Evolutionary conservation across 116 monocot genomes (phyloP).

Genomic region (Zostera marina): DNA sequence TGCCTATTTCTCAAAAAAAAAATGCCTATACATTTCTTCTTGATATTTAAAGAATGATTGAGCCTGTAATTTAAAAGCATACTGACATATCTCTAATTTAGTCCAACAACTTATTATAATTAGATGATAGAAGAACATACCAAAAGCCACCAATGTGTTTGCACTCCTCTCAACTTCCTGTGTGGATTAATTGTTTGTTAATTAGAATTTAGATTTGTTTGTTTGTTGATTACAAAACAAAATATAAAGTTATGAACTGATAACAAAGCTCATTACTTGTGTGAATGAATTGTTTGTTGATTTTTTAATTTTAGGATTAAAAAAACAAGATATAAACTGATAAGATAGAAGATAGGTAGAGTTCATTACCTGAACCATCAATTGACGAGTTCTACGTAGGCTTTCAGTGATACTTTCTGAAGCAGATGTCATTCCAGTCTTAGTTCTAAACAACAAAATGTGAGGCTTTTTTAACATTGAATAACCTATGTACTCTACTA

Average conservation of each 20-base stretch:
- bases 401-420: conserved; percentile 95
- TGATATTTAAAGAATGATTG: too few relatives aligned
- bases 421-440: conserved; percentile 86
- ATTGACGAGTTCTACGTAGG: conserved; percentile 71
- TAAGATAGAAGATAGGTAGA: background rate
- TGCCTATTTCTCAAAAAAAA: too few relatives aligned
- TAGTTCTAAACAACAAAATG: conserved; percentile 32
- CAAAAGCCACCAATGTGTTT: conserved; percentile 65
- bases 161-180: conserved; percentile 82
- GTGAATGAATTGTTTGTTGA: background rate
- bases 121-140: conserved; percentile 23
- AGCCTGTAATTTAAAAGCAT: too few relatives aligned
- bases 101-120: background rate
- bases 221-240: background rate
- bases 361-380: conserved; percentile 82
- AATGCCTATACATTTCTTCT: too few relatives aligned
- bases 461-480: too few relatives aligned
- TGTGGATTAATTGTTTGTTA: conserved; percentile 12
- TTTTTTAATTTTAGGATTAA: background rate
- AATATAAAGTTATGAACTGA: background rate
- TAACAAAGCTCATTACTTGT: background rate
- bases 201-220: too few relatives aligned
- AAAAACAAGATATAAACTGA: background rate
- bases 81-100: background rate
- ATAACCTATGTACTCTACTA: too few relatives aligned